Percentiles rank a stretch among this genome's conserved stretches.
phyloP scores from a whole-genome alignment of 1,284 basidiomycete species.

The Schizopora paradoxa region DNA sequence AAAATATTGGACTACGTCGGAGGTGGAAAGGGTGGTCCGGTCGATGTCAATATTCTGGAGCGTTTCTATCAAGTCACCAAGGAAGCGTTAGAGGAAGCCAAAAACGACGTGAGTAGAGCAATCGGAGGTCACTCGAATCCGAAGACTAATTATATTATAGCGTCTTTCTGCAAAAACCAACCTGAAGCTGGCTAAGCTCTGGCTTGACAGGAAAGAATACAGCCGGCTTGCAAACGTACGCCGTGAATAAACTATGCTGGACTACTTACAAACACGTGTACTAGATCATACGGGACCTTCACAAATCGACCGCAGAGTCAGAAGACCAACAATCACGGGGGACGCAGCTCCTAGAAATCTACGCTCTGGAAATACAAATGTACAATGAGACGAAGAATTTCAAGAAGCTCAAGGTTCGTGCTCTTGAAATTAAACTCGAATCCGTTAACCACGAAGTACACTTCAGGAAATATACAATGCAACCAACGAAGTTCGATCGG shows the following conservation, averaged over 20 bases:
- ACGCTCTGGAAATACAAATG: slow-evolving; percentile 99
- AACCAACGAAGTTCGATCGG: slow-evolving; percentile 87
- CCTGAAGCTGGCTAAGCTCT: slow-evolving; percentile 94
- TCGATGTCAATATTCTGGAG: slow-evolving; percentile 87
- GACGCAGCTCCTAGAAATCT: slow-evolving; percentile 94
- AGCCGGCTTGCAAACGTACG: slow-evolving; percentile 72
- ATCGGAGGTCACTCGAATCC: not conserved
- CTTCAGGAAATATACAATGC: slow-evolving; percentile 93
- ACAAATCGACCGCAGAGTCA: slow-evolving; percentile 57
- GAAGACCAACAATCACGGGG: slow-evolving; percentile 81
- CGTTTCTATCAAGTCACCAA: slow-evolving; percentile 95
- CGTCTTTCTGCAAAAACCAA: slow-evolving; percentile 94
- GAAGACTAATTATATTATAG: slow-evolving; percentile 35
- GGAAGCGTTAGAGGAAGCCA: slow-evolving; percentile 84
- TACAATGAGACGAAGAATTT: slow-evolving; percentile 94
- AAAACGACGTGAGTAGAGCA: slow-evolving; percentile 75
- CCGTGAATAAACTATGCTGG: slow-evolving; percentile 8
- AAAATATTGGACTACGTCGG: slow-evolving; percentile 98
- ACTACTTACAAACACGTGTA: slow-evolving; percentile 5
- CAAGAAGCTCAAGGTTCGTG: slow-evolving; percentile 84
- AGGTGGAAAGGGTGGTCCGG: slow-evolving; percentile 77
- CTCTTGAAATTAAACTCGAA: slow-evolving; percentile 4
- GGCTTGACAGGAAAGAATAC: slow-evolving; percentile 95
- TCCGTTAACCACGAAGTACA: slow-evolving; percentile 3
- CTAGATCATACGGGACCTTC: slow-evolving; percentile 70